Evolutionary conservation across 805 yeast species (phyloP).

Genomic region (Barnettozyma salicaria): DNA sequence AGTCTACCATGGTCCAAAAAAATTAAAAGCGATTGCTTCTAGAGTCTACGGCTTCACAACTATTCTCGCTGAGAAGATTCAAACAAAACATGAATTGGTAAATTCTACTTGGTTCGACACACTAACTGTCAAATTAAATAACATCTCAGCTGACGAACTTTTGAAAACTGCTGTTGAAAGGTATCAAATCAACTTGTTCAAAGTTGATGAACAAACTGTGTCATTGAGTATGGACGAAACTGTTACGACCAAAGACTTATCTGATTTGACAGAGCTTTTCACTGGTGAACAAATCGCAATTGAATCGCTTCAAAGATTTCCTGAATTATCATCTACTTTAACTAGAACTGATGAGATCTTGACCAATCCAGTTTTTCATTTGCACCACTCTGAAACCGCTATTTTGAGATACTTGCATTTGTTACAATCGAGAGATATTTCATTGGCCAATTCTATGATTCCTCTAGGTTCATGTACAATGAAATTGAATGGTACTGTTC

Average conservation of each 20-base stretch:
- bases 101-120: constrained; percentile 84
- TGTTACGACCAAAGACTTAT: constrained; percentile 56
- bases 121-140: constrained; percentile 53
- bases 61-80: constrained; percentile 57
- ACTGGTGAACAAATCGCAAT: constrained; percentile 33
- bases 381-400: constrained; percentile 90
- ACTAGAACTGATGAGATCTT: constrained; percentile 56
- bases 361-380: constrained; percentile 72
- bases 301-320: constrained; percentile 32
- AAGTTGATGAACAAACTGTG: constrained; percentile 53
- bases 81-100: constrained; percentile 40
- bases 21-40: constrained; percentile 69
- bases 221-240: constrained; percentile 92
- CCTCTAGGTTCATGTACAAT: constrained; percentile 97
- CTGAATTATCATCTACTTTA: constrained; percentile 44
- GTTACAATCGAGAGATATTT: constrained; percentile 82
- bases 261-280: constrained; percentile 53
- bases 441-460: constrained; percentile 94
- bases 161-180: constrained; percentile 50
- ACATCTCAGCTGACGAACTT: constrained; percentile 49
- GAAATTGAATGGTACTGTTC: constrained; percentile 94
- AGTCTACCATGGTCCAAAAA: constrained; percentile 92
- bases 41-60: constrained; percentile 73
- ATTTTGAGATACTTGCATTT: constrained; percentile 86
- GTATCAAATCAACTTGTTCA: constrained; percentile 71